These are phyloP conservation scores for Fagopyrum esculentum DNA, from an alignment of 148 eudicot species.

Conservation along the genomic window DNA sequence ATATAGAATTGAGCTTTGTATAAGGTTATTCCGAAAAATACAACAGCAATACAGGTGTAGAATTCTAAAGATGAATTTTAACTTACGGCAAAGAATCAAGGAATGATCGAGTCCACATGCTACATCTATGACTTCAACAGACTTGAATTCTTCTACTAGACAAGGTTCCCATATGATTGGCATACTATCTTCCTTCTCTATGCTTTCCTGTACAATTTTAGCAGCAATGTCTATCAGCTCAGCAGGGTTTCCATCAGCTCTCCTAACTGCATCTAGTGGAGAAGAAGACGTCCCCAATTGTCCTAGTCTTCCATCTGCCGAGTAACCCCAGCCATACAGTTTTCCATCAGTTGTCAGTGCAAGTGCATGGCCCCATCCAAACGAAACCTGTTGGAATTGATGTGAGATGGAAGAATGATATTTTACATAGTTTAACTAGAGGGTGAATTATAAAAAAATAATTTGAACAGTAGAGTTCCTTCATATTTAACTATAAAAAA, in stretches of 20 bases:
- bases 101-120: constrained; percentile 96
- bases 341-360: constrained; percentile 71
- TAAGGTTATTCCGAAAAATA: not conserved
- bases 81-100: constrained; percentile 72
- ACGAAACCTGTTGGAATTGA: constrained; percentile 46
- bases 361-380: constrained; percentile 97
- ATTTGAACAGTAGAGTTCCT: not conserved
- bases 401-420: not conserved
- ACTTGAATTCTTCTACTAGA: constrained; percentile 44
- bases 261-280: constrained; percentile 45
- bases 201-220: constrained; percentile 63
- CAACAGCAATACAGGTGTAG: not conserved
- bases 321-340: constrained; percentile 94
- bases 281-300: constrained; percentile 47
- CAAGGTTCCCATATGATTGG: constrained; percentile 89
- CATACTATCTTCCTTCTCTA: constrained; percentile 87
- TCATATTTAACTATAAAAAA: not conserved
- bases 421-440: not conserved
- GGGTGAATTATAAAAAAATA: not conserved
- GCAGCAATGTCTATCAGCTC: constrained; percentile 56
- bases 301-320: constrained; percentile 92
- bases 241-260: constrained; percentile 22
- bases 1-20: too few relatives aligned
- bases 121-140: constrained; percentile 44
- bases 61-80: not conserved